A percentile compares a stretch with the other conserved stretches of the same genome.
These are phyloP conservation scores for Russula abietina DNA, from an alignment of 768 basidiomycete species.

Conservation along the genomic window DNA sequence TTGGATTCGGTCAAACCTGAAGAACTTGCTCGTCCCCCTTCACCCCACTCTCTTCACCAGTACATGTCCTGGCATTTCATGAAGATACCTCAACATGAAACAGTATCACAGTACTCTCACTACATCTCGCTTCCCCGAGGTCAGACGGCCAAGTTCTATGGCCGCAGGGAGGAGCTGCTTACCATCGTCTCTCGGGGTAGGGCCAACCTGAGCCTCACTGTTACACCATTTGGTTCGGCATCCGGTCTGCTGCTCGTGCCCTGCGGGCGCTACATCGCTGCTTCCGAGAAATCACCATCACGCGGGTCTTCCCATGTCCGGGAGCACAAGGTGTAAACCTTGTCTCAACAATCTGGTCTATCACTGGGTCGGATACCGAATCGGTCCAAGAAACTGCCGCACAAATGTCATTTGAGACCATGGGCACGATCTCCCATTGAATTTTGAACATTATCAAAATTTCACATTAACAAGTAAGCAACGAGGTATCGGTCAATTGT, in stretches of 20 bases:
- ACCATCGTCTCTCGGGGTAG: not conserved
- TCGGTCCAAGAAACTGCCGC: not conserved
- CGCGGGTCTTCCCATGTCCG: not conserved
- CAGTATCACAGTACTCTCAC: not conserved
- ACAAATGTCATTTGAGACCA: not conserved
- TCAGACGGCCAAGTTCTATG: not conserved
- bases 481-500: not conserved
- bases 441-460: too few species aligned
- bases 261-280: not conserved
- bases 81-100: not conserved
- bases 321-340: constrained; percentile 2
- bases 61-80: not conserved
- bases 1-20: not conserved
- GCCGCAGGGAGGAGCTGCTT: not conserved
- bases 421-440: not conserved
- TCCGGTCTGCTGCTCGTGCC: not conserved
- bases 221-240: not conserved
- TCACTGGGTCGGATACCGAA: not conserved
- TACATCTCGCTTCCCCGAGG: not conserved
- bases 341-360: not conserved
- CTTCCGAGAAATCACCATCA: not conserved
- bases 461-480: not conserved
- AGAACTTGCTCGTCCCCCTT: not conserved
- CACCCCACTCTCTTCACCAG: not conserved
- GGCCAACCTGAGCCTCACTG: not conserved